Conservation (phyloP, 768 basidiomycete species). For the Suillus subaureus region DNA sequence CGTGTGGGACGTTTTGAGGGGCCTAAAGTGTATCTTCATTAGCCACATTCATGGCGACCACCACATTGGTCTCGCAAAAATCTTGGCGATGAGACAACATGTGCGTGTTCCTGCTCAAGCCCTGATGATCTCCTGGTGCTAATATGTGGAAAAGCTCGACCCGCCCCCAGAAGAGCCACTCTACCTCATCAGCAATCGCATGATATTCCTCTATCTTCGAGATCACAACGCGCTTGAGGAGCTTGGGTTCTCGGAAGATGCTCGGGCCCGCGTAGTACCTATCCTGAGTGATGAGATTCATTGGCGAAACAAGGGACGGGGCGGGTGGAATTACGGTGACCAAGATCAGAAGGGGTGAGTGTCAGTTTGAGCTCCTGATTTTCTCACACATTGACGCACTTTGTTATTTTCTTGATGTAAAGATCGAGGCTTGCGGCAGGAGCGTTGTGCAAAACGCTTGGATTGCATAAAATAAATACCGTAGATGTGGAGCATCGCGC, state of each 20-base stretch:
- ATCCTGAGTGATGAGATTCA: constrained; percentile 60
- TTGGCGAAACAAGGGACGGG: constrained; percentile 37
- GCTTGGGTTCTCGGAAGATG: constrained; percentile 56
- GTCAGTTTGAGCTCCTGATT: background rate
- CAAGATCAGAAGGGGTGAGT: constrained; percentile 7
- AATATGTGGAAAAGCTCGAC: constrained; percentile 51
- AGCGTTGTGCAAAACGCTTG: constrained; percentile 54
- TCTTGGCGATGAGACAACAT: constrained; percentile 69
- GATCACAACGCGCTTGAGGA: constrained; percentile 76
- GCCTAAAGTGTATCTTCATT: constrained; percentile 79
- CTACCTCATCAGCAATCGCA: constrained; percentile 65
- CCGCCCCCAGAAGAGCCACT: constrained; percentile 65
- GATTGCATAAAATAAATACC: constrained; percentile 60
- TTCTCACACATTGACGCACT: background rate
- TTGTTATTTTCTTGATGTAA: background rate
- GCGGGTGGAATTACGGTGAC: background rate
- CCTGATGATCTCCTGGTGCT: background rate
- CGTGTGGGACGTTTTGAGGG: constrained; percentile 63
- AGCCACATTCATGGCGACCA: constrained; percentile 95
- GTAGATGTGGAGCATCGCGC: constrained; percentile 77
- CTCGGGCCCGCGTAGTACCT: constrained; percentile 53
- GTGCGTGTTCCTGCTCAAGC: constrained; percentile 40
- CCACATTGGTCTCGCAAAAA: constrained; percentile 77
- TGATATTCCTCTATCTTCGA: constrained; percentile 64
- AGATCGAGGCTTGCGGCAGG: constrained; percentile 48